Evolutionary conservation across 2,329 filamentous ascomycete species (phyloP).

Genomic region (Phoma sp.): DNA sequence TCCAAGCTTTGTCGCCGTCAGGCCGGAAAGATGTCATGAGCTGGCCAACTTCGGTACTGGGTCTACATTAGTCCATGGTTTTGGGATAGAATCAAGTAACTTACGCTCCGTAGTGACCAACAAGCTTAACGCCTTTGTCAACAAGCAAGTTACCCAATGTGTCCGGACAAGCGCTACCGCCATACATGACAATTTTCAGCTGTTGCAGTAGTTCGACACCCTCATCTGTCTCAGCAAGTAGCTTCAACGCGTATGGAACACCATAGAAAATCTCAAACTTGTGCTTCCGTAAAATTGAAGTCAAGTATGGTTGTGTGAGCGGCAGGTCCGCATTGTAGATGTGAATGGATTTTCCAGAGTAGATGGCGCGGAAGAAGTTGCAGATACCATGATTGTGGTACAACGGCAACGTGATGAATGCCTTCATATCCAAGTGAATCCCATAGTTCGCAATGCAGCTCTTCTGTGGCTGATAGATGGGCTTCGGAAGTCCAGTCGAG

Average conservation of each 20-base stretch:
- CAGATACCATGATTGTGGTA: slow-evolving; percentile 40
- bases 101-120: slow-evolving; percentile 65
- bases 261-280: slow-evolving; percentile 65
- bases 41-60: slow-evolving; percentile 67
- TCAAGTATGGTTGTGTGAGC: slow-evolving; percentile 28
- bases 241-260: slow-evolving; percentile 70
- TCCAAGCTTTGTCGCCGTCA: slow-evolving; percentile 64
- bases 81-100: slow-evolving; percentile 25
- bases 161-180: slow-evolving; percentile 66
- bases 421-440: slow-evolving; percentile 30
- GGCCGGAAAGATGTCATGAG: slow-evolving; percentile 68
- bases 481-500: slow-evolving; percentile 69
- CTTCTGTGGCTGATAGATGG: slow-evolving; percentile 65
- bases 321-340: slow-evolving; percentile 36
- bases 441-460: slow-evolving; percentile 31
- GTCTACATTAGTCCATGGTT: neutral
- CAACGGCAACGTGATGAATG: slow-evolving; percentile 32
- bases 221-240: slow-evolving; percentile 65
- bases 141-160: slow-evolving; percentile 63
- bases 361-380: slow-evolving; percentile 36
- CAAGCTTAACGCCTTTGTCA: slow-evolving; percentile 61
- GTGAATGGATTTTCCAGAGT: slow-evolving; percentile 33
- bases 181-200: slow-evolving; percentile 65
- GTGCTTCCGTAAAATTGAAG: slow-evolving; percentile 25
- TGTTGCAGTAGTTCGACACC: slow-evolving; percentile 60